Conservation (phyloP, 768 basidiomycete genomes). For the Pulveroboletus ravenelii region DNA sequence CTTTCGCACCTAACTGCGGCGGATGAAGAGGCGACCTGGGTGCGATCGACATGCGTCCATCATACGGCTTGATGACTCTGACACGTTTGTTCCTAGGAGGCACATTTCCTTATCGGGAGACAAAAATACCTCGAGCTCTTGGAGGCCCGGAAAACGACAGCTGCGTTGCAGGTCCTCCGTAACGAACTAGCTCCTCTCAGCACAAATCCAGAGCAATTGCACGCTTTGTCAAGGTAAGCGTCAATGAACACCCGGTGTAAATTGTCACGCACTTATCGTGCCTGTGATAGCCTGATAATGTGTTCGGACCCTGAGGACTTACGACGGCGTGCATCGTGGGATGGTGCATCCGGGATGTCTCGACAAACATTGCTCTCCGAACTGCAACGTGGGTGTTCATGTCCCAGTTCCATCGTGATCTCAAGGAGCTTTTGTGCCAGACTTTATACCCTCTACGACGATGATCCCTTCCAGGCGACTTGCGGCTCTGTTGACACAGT, state of each 20-base stretch:
- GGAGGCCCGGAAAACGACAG: slow-evolving; percentile 73
- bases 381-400: slow-evolving; percentile 65
- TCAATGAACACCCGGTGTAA: slow-evolving; percentile 6
- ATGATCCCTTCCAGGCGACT: slow-evolving; percentile 94
- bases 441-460: slow-evolving; percentile 80
- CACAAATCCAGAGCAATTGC: slow-evolving; percentile 75
- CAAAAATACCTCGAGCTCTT: slow-evolving; percentile 96
- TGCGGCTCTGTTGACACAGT: slow-evolving; percentile 78
- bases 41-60: slow-evolving; percentile 34
- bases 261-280: slow-evolving; percentile 14
- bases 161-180: slow-evolving; percentile 80
- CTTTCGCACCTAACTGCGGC: slow-evolving; percentile 65
- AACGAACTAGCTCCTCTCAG: slow-evolving; percentile 83
- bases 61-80: slow-evolving; percentile 11
- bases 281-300: slow-evolving; percentile 74
- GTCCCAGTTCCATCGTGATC: neutral
- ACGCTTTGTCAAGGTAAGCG: slow-evolving; percentile 79
- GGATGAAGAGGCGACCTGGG: slow-evolving; percentile 66
- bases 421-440: slow-evolving; percentile 37
- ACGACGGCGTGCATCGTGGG: slow-evolving; percentile 78
- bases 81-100: slow-evolving; percentile 48
- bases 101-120: slow-evolving; percentile 81
- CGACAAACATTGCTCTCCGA: slow-evolving; percentile 68
- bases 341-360: slow-evolving; percentile 80
- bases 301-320: slow-evolving; percentile 82